A percentile compares a stretch with the other conserved stretches of the same genome.
Evolutionary conservation across 768 basidiomycete genomes (phyloP).

Genomic region (Holtermanniella nyarrowii): DNA sequence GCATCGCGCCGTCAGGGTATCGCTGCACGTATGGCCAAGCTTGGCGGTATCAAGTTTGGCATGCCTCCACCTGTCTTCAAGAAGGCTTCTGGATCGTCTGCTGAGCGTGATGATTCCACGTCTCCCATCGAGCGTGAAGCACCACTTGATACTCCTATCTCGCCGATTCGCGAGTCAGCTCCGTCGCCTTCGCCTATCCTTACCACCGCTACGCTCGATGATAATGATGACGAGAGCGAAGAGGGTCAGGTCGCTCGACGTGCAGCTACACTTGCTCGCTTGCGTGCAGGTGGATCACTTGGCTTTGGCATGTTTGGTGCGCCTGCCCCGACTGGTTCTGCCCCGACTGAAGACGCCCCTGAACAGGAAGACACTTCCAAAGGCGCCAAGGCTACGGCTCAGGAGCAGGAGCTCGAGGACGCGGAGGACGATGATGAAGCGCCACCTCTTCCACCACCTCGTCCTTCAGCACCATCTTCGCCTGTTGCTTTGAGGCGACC

Average conservation of each 20-base stretch:
- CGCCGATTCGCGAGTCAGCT: neutral
- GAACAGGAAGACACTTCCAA: slow-evolving; percentile 47
- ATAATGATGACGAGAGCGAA: slow-evolving; percentile 32
- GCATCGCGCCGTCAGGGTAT: slow-evolving; percentile 55
- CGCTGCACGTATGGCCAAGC: slow-evolving; percentile 87
- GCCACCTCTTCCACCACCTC: slow-evolving; percentile 18
- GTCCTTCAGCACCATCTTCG: slow-evolving; percentile 16
- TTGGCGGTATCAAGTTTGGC: slow-evolving; percentile 77
- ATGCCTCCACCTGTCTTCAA: slow-evolving; percentile 48
- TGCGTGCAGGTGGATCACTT: slow-evolving; percentile 53
- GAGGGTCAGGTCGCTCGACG: slow-evolving; percentile 51
- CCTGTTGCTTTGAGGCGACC: too few relatives aligned
- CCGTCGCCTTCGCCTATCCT: neutral
- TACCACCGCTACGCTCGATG: slow-evolving; percentile 16
- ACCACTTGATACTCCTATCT: slow-evolving; percentile 3
- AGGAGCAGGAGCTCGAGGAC: slow-evolving; percentile 49
- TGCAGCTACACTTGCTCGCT: slow-evolving; percentile 49
- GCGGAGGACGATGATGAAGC: slow-evolving; percentile 42
- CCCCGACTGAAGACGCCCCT: slow-evolving; percentile 36
- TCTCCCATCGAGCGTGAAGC: slow-evolving; percentile 7
- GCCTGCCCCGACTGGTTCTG: slow-evolving; percentile 34
- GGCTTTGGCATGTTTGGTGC: slow-evolving; percentile 50
- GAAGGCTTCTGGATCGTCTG: slow-evolving; percentile 8
- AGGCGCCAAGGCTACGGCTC: slow-evolving; percentile 10
- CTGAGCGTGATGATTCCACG: neutral